Conservation (phyloP, 2,329 filamentous ascomycete species). For the Reticulascus tulasneorum region DNA sequence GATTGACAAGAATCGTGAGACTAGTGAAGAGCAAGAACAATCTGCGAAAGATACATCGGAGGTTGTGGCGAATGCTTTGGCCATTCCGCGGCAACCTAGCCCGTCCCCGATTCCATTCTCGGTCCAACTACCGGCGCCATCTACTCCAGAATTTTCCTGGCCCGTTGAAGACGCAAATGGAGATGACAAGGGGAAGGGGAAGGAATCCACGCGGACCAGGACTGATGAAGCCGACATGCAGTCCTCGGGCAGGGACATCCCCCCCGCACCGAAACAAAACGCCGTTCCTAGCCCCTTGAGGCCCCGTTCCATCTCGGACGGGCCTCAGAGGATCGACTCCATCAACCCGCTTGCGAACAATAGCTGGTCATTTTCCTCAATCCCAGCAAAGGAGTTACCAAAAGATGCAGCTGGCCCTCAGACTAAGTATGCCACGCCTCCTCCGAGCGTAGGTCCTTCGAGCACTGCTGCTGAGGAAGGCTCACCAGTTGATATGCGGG, state of each 20-base stretch:
- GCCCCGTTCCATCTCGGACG: conserved; percentile 55
- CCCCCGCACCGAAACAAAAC: neutral
- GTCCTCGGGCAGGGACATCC: conserved; percentile 1
- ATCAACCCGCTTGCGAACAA: conserved; percentile 55
- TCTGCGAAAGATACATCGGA: conserved; percentile 4
- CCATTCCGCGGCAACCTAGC: too few relatives aligned
- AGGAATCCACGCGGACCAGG: too few relatives aligned
- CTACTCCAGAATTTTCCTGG: conserved; percentile 14
- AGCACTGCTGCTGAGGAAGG: conserved; percentile 5
- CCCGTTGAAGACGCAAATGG: conserved; percentile 2
- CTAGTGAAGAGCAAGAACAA: neutral
- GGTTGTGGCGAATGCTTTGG: too few relatives aligned
- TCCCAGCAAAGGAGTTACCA: too few relatives aligned
- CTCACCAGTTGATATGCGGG: too few relatives aligned
- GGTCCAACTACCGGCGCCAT: conserved; percentile 11
- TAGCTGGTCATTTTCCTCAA: conserved; percentile 52
- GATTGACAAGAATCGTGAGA: conserved; percentile 14
- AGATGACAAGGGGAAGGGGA: conserved; percentile 16
- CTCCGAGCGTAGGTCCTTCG: too few relatives aligned
- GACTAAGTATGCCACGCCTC: too few relatives aligned
- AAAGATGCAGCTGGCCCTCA: too few relatives aligned
- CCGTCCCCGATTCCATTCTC: neutral
- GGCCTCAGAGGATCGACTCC: conserved; percentile 38
- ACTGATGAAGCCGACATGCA: too few relatives aligned
- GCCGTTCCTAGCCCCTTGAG: conserved; percentile 24